These are phyloP conservation scores for Paramyrothecium roridum DNA, from an alignment of 2,329 filamentous ascomycete species.

Conservation along the genomic window DNA sequence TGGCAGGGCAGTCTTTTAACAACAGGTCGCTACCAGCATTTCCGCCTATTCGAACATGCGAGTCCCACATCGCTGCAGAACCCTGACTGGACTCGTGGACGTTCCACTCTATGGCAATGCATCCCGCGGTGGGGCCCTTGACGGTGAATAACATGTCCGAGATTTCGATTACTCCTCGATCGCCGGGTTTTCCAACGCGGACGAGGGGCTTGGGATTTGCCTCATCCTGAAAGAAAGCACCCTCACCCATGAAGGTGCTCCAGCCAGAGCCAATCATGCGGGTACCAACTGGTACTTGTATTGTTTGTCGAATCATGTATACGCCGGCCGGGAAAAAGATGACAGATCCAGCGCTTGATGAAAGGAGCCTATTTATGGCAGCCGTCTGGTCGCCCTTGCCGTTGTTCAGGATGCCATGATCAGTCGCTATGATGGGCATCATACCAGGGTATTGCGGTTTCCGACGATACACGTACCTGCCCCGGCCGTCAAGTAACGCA, in stretches of 20 bases:
- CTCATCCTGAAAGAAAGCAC: constrained; percentile 54
- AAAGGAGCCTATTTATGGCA: constrained; percentile 17
- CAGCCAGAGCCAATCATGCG: constrained; percentile 54
- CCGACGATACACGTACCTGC: constrained; percentile 14
- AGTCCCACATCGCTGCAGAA: constrained; percentile 22
- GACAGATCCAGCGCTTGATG: background rate
- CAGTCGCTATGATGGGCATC: constrained; percentile 37
- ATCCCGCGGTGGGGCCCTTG: constrained; percentile 63
- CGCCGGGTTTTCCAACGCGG: constrained; percentile 59
- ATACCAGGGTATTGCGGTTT: constrained; percentile 35
- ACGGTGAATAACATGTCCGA: constrained; percentile 66
- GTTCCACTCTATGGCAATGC: constrained; percentile 51
- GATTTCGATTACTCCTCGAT: constrained; percentile 64
- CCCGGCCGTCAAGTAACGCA: constrained; percentile 7
- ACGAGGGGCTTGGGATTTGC: constrained; percentile 62
- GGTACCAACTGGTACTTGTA: constrained; percentile 57
- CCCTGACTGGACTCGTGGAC: constrained; percentile 62
- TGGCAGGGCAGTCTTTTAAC: constrained; percentile 53
- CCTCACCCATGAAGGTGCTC: too few species aligned
- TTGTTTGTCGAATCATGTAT: constrained; percentile 18
- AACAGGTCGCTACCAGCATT: constrained; percentile 65
- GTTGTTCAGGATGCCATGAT: constrained; percentile 29
- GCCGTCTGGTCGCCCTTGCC: constrained; percentile 25
- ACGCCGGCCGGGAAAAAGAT: constrained; percentile 21
- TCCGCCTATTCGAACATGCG: constrained; percentile 70